These are phyloP conservation scores for Ogataea thermomethanolica DNA, from an alignment of 805 yeast genomes.

Conservation along the genomic window DNA sequence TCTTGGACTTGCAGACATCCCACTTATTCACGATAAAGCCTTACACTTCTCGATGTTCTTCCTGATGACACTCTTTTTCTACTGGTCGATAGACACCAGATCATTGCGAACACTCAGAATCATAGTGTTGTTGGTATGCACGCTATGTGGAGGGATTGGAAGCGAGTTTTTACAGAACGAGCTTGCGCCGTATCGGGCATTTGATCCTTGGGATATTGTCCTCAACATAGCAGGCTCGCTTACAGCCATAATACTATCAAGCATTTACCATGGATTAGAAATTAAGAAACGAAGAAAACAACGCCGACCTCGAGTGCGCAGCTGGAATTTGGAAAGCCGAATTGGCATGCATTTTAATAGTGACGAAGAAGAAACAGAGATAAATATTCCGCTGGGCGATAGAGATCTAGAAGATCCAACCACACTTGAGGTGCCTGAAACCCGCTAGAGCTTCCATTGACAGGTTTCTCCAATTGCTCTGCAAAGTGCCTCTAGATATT, in stretches of 20 bases:
- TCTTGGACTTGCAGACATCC: constrained; percentile 49
- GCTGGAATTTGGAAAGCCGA: constrained; percentile 16
- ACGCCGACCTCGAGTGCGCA: constrained; percentile 7
- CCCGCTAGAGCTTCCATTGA: constrained; percentile 36
- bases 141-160: constrained; percentile 41
- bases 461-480: constrained; percentile 49
- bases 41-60: constrained; percentile 46
- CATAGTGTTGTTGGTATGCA: constrained; percentile 38
- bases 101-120: constrained; percentile 32
- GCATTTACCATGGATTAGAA: constrained; percentile 13
- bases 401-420: not conserved
- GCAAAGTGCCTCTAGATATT: constrained; percentile 59
- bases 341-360: constrained; percentile 16
- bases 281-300: constrained; percentile 10
- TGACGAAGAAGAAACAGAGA: constrained; percentile 19
- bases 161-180: constrained; percentile 47
- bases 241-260: constrained; percentile 23
- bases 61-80: constrained; percentile 44
- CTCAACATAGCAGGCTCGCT: constrained; percentile 29
- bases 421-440: not conserved
- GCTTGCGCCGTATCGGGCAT: constrained; percentile 42
- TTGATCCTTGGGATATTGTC: constrained; percentile 37
- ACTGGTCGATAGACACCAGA: constrained; percentile 41
- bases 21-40: constrained; percentile 44
- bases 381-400: constrained; percentile 13